Base-by-base conservation (phyloP, 306 rosid genomes). In the Dryas drummondii region DNA sequence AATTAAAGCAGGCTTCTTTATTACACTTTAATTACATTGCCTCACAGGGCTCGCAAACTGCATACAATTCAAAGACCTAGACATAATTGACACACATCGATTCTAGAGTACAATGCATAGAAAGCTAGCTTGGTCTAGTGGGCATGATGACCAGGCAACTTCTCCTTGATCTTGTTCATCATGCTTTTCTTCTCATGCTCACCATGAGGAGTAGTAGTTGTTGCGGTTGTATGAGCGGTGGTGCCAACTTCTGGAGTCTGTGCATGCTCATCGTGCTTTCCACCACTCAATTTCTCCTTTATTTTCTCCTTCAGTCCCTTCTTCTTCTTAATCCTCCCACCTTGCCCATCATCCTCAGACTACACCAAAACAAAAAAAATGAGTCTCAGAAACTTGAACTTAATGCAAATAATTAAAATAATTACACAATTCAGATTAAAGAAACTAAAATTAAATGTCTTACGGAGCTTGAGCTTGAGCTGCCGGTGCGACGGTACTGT, bases 101-200 rank as follows among this genome's bases (percentile, higher is more conserved):
- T 32, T 32, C 22, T 22, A 32, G 37, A 32, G 37, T 32, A 32
- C 0, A 32, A 32, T 32, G 3, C 37, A 32, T 32, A 32, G 37
- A 32, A 5, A 9, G 53, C 12, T 7, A 9, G 53, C 12, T 7
- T 49, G 53, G 15, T 4, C 26, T 16, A 72, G 48, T 45, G 72
- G 72, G 62, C 0, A 72, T 84, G 90, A 49, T 89, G 96, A 32
- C 97, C 97, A 14, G 96, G 94, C 62, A 93, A 79, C 78, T 88
- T 93, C 22, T 89, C 92, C 80, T 77, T 91, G 83, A 93, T 88
- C 91, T 87, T 93, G 47, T 91, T 92, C 77, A 88, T 67, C 26
- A 91, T 48, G 9, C 90, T 76, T 73, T 81, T 91, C 88, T 89
- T 91, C 83, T 84, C 90, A 49, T 69, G 88, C 57, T 84, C 90